These are phyloP conservation scores for Ramularia endophylla DNA, from an alignment of 2,329 filamentous ascomycete species.

Conservation along the genomic window DNA sequence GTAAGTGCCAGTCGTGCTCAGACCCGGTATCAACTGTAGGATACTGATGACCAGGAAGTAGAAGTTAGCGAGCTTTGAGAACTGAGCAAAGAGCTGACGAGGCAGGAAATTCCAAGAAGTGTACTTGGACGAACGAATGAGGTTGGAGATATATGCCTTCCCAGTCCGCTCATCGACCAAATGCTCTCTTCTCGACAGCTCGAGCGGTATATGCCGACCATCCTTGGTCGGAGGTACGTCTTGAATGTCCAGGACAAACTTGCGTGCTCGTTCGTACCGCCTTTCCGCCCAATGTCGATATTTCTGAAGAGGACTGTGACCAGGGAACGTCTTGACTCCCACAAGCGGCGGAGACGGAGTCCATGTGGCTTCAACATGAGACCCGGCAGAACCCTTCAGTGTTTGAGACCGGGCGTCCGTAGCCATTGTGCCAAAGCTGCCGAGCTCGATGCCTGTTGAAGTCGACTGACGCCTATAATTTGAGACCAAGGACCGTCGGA, in stretches of 20 bases:
- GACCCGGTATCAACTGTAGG: conserved; percentile 80
- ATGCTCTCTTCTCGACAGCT: conserved; percentile 49
- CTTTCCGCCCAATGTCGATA: too few relatives aligned
- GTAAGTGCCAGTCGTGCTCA: conserved; percentile 82
- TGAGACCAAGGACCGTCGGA: too few relatives aligned
- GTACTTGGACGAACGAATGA: conserved; percentile 82
- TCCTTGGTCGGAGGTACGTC: conserved; percentile 74
- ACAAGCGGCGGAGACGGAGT: too few relatives aligned
- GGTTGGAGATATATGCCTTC: conserved; percentile 69
- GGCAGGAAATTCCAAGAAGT: conserved; percentile 85
- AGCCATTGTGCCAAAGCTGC: too few relatives aligned
- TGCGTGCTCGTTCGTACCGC: conserved; percentile 36
- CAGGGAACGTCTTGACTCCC: too few relatives aligned
- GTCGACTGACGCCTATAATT: too few relatives aligned
- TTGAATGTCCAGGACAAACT: conserved; percentile 58
- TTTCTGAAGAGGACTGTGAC: too few relatives aligned
- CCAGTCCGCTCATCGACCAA: conserved; percentile 73
- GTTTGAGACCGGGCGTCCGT: too few relatives aligned
- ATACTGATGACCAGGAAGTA: conserved; percentile 88
- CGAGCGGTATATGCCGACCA: conserved; percentile 72
- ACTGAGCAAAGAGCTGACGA: conserved; percentile 82
- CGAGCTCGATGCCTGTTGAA: too few relatives aligned
- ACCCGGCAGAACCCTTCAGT: too few relatives aligned
- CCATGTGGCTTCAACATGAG: too few relatives aligned
- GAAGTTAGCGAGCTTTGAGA: conserved; percentile 90